A percentile compares a stretch with the other conserved stretches of the same genome.
These are phyloP conservation scores for Ophiocordyceps unilateralis DNA, from an alignment of 2,329 filamentous ascomycete genomes.

Conservation along the genomic window DNA sequence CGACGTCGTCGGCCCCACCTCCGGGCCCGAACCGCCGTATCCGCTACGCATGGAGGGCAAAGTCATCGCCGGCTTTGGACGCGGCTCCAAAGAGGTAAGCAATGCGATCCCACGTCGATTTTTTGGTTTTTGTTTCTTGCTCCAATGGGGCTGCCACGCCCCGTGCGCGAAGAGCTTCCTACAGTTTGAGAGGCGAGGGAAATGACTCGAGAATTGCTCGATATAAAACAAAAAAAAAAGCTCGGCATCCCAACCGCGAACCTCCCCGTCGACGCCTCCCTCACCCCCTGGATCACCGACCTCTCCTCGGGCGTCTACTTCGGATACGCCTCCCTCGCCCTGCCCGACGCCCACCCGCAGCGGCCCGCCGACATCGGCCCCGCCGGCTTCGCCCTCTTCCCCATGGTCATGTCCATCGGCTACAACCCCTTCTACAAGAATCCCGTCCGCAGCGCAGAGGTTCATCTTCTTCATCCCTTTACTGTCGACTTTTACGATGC, in stretches of 20 bases:
- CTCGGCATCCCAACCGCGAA: conserved; percentile 96
- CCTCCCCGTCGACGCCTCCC: conserved; percentile 52
- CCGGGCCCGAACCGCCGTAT: conserved; percentile 61
- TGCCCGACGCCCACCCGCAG: conserved; percentile 31
- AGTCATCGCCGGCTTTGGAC: conserved; percentile 84
- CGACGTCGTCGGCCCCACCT: conserved; percentile 52
- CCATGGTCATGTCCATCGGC: conserved; percentile 86
- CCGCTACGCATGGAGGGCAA: conserved; percentile 71
- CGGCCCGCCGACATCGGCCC: conserved; percentile 3
- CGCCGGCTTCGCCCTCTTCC: conserved; percentile 35
- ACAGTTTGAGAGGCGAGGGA: background rate
- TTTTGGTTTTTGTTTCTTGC: too few species aligned
- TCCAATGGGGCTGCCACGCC: too few species aligned
- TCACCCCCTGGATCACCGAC: conserved; percentile 41
- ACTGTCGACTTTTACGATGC: conserved; percentile 68
- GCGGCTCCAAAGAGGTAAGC: conserved; percentile 74
- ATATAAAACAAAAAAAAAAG: conserved; percentile 20
- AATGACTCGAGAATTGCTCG: background rate
- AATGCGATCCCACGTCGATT: too few species aligned
- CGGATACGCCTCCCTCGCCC: conserved; percentile 65
- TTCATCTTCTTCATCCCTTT: conserved; percentile 73
- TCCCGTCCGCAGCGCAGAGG: conserved; percentile 68
- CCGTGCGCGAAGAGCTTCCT: background rate
- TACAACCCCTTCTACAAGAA: conserved; percentile 99
- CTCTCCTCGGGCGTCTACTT: conserved; percentile 79